Percentiles rank a stretch among this genome's conserved stretches.
Evolutionary conservation across 257 asterid genomes (phyloP).

Genomic region (Solanum ossicruentum): DNA sequence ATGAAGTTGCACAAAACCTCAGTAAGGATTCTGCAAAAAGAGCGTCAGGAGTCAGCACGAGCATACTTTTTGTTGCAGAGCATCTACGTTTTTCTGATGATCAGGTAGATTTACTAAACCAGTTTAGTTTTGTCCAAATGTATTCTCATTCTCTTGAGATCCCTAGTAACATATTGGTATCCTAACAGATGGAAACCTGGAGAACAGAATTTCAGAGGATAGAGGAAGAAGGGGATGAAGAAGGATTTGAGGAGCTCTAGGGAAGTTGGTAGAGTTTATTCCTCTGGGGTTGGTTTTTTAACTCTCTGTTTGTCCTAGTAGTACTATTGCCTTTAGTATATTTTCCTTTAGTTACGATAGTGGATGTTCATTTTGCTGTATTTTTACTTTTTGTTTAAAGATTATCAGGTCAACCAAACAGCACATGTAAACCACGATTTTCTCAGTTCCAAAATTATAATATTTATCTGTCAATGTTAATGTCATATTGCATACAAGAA

Average conservation of each 20-base stretch:
- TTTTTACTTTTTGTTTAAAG: neutral
- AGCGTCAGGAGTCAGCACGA: neutral
- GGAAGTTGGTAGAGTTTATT: neutral
- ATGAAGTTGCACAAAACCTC: conserved; percentile 27
- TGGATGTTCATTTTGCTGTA: neutral
- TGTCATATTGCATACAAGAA: neutral
- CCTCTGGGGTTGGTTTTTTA: neutral
- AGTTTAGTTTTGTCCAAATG: neutral
- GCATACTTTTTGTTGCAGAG: conserved; percentile 48
- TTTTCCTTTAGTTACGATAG: neutral
- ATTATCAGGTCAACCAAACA: neutral
- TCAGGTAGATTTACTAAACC: conserved; percentile 33
- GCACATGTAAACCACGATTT: neutral
- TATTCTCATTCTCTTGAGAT: neutral
- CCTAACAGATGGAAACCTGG: conserved; percentile 62
- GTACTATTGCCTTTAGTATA: neutral
- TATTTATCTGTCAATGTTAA: neutral
- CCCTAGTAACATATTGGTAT: neutral
- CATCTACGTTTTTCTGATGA: conserved; percentile 73
- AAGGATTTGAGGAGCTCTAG: conserved; percentile 81
- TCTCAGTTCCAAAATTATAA: neutral
- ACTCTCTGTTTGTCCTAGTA: neutral
- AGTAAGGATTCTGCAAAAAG: conserved; percentile 13
- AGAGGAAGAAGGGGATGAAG: conserved; percentile 82
- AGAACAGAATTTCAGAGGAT: conserved; percentile 59